Evolutionary conservation across 768 basidiomycete species (phyloP), one percentile per base, ranked within the genome.

Genomic region (Suillus subalutaceus): DNA sequence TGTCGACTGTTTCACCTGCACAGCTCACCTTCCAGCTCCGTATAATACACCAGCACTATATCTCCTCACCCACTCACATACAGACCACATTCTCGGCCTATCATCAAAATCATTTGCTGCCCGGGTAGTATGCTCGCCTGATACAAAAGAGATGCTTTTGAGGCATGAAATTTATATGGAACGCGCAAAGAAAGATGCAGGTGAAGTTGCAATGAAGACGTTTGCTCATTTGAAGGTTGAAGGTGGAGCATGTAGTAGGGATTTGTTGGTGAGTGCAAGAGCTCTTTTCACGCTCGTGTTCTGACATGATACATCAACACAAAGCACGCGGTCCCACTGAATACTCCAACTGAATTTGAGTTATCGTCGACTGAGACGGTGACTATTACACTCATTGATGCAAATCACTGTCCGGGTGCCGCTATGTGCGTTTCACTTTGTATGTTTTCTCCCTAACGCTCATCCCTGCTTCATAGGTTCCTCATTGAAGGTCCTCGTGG

Each of bases 321-420:
- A 6, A 71, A 93, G 92, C 83, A 80, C 71, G 70, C 85, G 2
- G 70, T 92, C 53, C 85, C 87, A 0, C 72, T 92, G 62, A 83
- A 94, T 65, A 83, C 83, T 3, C 93, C 94, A 0, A 90, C 87
- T 0, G 65, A 73, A 40, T 81, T 90, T 38, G 85, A 88, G 43
- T 74, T 96, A 20, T 84, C 82, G 5, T 78, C 83, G 30, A 79
- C 79, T 9, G 85, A 89, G 69, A 75, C 73, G 4, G 90, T 97
- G 12, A 88, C 83, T 0, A 83, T 97, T 65, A 96, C 94, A 0
- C 82, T 92, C 12, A 76, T 97, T 9, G 93, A 96, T 72, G 96
- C 96, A 0, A 97, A 97, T 72, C 96, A 98, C 75, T 97, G 96
- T 74, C 96, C 94, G 13, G 96, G 96, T 0, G 90, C 95, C 0